A percentile compares a stretch with the other conserved stretches of the same genome.
These are phyloP conservation scores for Colletotrichum sidae DNA, from an alignment of 2,329 filamentous ascomycete genomes.

Conservation along the genomic window DNA sequence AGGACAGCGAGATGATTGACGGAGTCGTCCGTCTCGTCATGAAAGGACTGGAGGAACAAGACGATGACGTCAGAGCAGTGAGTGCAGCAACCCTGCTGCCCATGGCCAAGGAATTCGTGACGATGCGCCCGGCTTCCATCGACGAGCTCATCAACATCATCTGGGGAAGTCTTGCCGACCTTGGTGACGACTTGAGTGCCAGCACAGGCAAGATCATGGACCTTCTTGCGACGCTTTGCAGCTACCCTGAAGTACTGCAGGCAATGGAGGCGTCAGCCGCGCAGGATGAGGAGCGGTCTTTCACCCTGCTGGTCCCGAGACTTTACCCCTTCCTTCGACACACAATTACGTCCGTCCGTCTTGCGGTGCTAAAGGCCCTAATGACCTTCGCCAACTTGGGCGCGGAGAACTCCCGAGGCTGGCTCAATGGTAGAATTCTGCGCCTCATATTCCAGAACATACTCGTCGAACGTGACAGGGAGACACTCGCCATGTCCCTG, in stretches of 20 bases:
- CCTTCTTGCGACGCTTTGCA: constrained; percentile 92
- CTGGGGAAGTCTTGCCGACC: constrained; percentile 95
- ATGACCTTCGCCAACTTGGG: constrained; percentile 93
- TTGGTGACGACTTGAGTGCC: constrained; percentile 96
- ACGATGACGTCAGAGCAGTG: constrained; percentile 96
- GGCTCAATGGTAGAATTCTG: constrained; percentile 91
- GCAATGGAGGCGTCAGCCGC: constrained; percentile 93
- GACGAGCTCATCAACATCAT: constrained; percentile 91
- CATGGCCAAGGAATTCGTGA: constrained; percentile 94
- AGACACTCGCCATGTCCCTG: constrained; percentile 83
- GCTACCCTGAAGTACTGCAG: constrained; percentile 90
- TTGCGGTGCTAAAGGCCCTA: constrained; percentile 91
- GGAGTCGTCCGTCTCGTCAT: constrained; percentile 93
- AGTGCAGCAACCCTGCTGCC: constrained; percentile 97
- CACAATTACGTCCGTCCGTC: constrained; percentile 94
- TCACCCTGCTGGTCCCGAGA: constrained; percentile 90
- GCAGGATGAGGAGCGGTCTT: constrained; percentile 86
- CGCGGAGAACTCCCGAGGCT: constrained; percentile 82
- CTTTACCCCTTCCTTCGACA: constrained; percentile 97
- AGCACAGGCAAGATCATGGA: constrained; percentile 99
- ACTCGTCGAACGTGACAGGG: constrained; percentile 89
- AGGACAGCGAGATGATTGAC: constrained; percentile 88
- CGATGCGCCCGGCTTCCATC: constrained; percentile 81
- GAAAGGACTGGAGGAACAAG: constrained; percentile 89
- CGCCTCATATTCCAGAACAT: constrained; percentile 95